These are phyloP conservation scores for Neotropicomus parvogracilis DNA, from an alignment of 1,284 basidiomycete species.

Conservation along the genomic window DNA sequence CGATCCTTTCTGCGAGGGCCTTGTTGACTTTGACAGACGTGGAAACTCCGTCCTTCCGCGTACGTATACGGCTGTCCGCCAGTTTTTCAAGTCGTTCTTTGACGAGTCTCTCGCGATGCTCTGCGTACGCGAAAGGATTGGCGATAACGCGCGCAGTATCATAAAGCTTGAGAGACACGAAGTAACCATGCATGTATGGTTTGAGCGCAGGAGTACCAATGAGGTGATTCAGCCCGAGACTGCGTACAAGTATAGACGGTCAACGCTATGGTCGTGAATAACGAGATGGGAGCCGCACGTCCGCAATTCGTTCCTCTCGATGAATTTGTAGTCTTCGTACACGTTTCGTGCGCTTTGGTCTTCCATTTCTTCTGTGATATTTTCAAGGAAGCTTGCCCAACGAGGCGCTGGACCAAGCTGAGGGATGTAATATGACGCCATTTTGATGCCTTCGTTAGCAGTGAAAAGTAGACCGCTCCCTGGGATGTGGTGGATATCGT, in stretches of 20 bases:
- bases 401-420: constrained; percentile 93
- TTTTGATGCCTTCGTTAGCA: constrained; percentile 90
- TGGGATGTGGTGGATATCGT: constrained; percentile 86
- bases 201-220: constrained; percentile 93
- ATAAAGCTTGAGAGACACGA: constrained; percentile 93
- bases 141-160: constrained; percentile 93
- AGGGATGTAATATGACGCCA: constrained; percentile 91
- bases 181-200: constrained; percentile 99
- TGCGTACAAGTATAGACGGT: constrained; percentile 31
- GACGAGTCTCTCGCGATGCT: constrained; percentile 87
- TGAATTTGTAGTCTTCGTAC: constrained; percentile 98
- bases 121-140: constrained; percentile 94
- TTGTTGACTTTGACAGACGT: constrained; percentile 86
- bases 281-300: constrained; percentile 50
- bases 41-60: constrained; percentile 50
- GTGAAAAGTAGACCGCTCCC: constrained; percentile 82
- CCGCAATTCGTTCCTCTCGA: constrained; percentile 84
- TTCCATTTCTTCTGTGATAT: constrained; percentile 97
- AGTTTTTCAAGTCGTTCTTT: constrained; percentile 90
- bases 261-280: constrained; percentile 2
- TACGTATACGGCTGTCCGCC: constrained; percentile 88
- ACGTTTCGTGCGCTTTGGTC: constrained; percentile 73
- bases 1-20: constrained; percentile 82
- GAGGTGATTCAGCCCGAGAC: constrained; percentile 90
- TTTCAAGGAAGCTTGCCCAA: constrained; percentile 98